These are phyloP conservation scores for Fusarium mundagurra DNA, from an alignment of 2,329 filamentous ascomycete species.

Conservation along the genomic window DNA sequence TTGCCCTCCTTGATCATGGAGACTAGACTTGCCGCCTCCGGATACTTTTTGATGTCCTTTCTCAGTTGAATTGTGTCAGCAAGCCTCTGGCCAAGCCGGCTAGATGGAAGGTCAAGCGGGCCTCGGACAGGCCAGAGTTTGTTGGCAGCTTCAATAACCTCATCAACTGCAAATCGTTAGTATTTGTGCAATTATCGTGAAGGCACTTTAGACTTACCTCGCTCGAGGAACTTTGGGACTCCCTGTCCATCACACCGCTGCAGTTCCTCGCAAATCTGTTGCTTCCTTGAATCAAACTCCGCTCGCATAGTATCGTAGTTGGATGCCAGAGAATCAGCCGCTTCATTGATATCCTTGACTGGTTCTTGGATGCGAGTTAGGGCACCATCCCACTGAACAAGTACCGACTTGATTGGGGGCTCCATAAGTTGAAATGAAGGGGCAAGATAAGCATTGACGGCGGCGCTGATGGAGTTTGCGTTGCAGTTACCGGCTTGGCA, in stretches of 20 bases:
- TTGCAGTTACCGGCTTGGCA: neutral
- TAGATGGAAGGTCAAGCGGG: neutral
- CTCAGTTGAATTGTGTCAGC: neutral
- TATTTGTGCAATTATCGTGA: neutral
- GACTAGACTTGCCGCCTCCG: neutral
- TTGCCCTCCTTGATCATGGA: neutral
- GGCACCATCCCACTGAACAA: neutral
- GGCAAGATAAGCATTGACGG: neutral
- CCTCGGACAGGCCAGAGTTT: neutral
- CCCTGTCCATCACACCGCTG: neutral
- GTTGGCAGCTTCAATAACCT: neutral
- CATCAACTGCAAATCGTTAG: neutral
- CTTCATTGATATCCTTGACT: neutral
- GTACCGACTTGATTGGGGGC: neutral
- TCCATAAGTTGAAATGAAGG: neutral
- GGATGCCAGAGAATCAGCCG: neutral
- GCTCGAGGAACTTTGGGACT: neutral
- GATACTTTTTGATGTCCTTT: neutral
- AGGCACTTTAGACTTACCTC: fast-evolving
- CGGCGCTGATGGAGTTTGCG: neutral
- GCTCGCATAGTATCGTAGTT: neutral
- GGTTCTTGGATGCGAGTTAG: neutral
- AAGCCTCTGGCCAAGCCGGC: fast-evolving
- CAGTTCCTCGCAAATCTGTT: neutral
- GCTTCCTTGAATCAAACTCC: neutral